Percentiles rank a stretch among this genome's conserved stretches.
Conservation (phyloP, 805 yeast species). For the Zygosaccharomyces bailii region DNA sequence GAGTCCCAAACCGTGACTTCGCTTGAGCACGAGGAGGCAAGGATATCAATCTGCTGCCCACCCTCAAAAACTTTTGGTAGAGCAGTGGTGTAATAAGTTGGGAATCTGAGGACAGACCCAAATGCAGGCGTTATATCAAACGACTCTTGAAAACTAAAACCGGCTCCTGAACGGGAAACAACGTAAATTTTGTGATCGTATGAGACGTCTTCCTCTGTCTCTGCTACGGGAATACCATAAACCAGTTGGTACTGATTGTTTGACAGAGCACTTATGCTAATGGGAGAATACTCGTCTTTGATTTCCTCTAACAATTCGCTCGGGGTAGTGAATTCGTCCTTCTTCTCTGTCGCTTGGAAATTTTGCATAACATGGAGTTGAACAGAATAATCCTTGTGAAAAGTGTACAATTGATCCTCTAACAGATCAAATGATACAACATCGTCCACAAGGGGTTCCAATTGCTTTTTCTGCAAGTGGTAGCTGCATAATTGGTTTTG, state of each 20-base stretch:
- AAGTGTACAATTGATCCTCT: conserved; percentile 8
- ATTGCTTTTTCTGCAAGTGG: conserved; percentile 1
- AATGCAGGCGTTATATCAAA: conserved; percentile 51
- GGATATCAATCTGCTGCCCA: conserved; percentile 38
- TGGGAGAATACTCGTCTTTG: conserved; percentile 33
- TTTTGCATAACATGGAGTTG: conserved; percentile 5
- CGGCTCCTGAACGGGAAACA: conserved; percentile 12
- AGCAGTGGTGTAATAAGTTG: conserved; percentile 43
- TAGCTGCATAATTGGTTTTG: conserved; percentile 6
- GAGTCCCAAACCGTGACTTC: conserved; percentile 52
- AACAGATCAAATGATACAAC: conserved; percentile 20
- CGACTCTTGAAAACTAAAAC: conserved; percentile 31
- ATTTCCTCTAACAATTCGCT: conserved; percentile 26
- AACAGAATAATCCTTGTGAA: conserved; percentile 9
- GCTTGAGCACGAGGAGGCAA: conserved; percentile 62
- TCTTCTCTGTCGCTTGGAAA: neutral
- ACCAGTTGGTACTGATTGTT: conserved; percentile 26
- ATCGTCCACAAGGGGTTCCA: conserved; percentile 1
- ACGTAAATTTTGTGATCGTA: conserved; percentile 32
- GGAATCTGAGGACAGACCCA: conserved; percentile 47
- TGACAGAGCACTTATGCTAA: conserved; percentile 23
- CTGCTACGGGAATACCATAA: conserved; percentile 30
- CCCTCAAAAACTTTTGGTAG: conserved; percentile 43
- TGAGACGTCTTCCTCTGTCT: conserved; percentile 22
- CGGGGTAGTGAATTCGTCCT: conserved; percentile 18